These are phyloP conservation scores for Rhytidiadelphus loreus DNA, from an alignment of 225 moss, liverwort and hornwort species.

Conservation along the genomic window DNA sequence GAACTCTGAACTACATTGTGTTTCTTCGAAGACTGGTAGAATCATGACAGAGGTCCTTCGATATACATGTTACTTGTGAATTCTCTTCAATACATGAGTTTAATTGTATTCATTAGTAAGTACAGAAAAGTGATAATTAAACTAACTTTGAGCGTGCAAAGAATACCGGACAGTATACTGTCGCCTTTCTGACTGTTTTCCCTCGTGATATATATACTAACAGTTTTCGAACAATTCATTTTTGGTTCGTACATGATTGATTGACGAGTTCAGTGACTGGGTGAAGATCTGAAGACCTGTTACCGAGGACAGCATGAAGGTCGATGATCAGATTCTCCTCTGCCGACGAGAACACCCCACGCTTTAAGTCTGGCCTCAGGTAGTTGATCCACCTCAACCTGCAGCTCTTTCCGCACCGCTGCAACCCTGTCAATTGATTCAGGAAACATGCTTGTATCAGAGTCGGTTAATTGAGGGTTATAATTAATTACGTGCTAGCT, in stretches of 20 bases:
- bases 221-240: background rate
- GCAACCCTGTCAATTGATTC: constrained; percentile 53
- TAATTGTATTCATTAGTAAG: background rate
- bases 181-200: background rate
- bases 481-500: background rate
- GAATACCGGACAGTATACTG: background rate
- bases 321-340: constrained; percentile 91
- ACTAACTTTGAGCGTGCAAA: background rate
- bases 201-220: background rate
- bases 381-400: constrained; percentile 96
- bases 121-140: background rate
- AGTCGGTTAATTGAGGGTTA: background rate
- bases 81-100: background rate
- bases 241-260: background rate
- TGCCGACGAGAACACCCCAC: constrained; percentile 70
- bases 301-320: constrained; percentile 89
- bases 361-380: constrained; percentile 87
- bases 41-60: background rate
- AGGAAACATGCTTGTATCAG: background rate
- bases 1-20: background rate
- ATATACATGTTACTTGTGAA: background rate
- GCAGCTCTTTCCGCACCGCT: constrained; percentile 97
- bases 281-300: constrained; percentile 86
- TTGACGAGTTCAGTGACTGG: constrained; percentile 2
- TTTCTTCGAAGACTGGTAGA: background rate